These are phyloP conservation scores for Daldinia caldariorum DNA, from an alignment of 495 filamentous ascomycete genomes.

Conservation along the genomic window DNA sequence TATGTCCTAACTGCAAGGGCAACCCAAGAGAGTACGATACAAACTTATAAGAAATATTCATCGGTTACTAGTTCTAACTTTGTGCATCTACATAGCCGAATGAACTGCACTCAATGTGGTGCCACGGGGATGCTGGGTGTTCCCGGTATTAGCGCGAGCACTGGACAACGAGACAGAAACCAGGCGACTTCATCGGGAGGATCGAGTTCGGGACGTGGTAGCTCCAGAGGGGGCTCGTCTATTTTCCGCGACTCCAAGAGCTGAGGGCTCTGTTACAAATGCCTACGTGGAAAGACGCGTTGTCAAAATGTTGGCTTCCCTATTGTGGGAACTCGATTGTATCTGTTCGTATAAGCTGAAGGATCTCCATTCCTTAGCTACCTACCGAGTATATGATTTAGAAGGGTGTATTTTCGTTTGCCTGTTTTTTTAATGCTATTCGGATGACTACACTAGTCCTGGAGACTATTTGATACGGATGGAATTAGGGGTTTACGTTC, in stretches of 20 bases:
- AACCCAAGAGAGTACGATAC: slow-evolving; percentile 38
- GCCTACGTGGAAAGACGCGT: too few relatives aligned
- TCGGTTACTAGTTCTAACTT: not conserved
- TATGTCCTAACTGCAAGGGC: slow-evolving; percentile 40
- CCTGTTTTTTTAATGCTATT: not conserved
- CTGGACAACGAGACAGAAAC: slow-evolving; percentile 16
- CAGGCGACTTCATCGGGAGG: slow-evolving; percentile 30
- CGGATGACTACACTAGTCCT: not conserved
- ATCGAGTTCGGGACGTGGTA: slow-evolving; percentile 33
- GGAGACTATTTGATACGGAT: not conserved
- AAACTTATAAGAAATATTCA: not conserved
- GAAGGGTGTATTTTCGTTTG: not conserved
- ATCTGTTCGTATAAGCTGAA: slow-evolving; percentile 3
- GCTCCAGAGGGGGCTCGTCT: slow-evolving; percentile 26
- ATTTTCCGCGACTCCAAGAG: slow-evolving; percentile 25
- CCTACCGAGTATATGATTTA: not conserved
- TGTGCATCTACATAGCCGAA: slow-evolving; percentile 14
- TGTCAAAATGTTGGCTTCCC: too few relatives aligned
- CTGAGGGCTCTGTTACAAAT: not conserved
- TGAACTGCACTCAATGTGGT: slow-evolving; percentile 30
- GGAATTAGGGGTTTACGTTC: not conserved
- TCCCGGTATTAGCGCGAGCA: slow-evolving; percentile 22
- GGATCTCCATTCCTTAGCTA: not conserved
- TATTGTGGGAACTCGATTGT: not conserved
- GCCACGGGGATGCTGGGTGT: slow-evolving; percentile 39